phyloP scores from a whole-genome alignment of 768 basidiomycete genomes.

The Suillus clintonianus region DNA sequence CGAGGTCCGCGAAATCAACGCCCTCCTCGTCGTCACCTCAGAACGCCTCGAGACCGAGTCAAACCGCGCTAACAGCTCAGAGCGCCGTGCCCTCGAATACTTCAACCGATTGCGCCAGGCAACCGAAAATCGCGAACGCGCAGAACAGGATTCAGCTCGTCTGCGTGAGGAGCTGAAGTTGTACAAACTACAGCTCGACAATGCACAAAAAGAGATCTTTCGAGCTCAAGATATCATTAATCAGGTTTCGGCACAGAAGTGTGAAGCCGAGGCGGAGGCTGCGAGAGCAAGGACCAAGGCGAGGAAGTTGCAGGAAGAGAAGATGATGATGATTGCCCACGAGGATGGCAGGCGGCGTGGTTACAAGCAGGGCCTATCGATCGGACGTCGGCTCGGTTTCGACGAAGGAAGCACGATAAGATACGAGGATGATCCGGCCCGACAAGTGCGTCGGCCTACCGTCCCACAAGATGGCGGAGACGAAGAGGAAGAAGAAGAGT shows the following conservation, averaged over 20 bases:
- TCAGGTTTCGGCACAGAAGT: constrained; percentile 42
- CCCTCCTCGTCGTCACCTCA: constrained; percentile 22
- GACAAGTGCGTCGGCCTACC: constrained; percentile 13
- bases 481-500: constrained; percentile 17
- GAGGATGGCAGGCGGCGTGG: constrained; percentile 46
- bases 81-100: constrained; percentile 48
- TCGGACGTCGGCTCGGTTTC: constrained; percentile 30
- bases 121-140: constrained; percentile 38
- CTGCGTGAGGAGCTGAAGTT: constrained; percentile 44
- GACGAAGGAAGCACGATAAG: constrained; percentile 27
- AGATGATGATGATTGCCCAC: constrained; percentile 39
- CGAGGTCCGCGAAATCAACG: constrained; percentile 33
- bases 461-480: constrained; percentile 12
- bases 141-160: constrained; percentile 40
- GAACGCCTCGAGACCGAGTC: constrained; percentile 44
- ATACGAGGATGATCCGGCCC: constrained; percentile 7
- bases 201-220: constrained; percentile 45
- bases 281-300: constrained; percentile 47
- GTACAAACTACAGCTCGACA: constrained; percentile 48
- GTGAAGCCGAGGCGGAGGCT: constrained; percentile 48
- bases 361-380: constrained; percentile 42
- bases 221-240: constrained; percentile 45
- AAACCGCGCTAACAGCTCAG: constrained; percentile 44
- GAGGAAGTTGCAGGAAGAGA: constrained; percentile 43
- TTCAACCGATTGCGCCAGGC: constrained; percentile 42